phyloP scores from a whole-genome alignment of 345 rosid genomes.

The Moricandia arvensis region DNA sequence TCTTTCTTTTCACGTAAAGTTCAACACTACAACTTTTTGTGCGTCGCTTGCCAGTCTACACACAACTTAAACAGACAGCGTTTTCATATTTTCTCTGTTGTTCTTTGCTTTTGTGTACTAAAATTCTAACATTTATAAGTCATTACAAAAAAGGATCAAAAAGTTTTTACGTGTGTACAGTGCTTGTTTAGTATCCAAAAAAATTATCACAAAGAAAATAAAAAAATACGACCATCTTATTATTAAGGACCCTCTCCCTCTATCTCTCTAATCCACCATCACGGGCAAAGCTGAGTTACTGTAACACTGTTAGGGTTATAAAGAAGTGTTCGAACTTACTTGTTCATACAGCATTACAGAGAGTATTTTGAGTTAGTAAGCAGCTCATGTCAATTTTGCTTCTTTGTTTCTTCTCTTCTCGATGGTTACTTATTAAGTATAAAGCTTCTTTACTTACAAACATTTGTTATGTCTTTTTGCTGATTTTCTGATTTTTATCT shows the following conservation, averaged over 20 bases:
- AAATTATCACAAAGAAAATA: neutral
- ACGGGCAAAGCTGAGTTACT: neutral
- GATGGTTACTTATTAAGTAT: constrained; percentile 60
- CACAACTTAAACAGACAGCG: constrained; percentile 5
- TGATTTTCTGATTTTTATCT: neutral
- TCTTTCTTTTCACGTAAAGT: constrained; percentile 4
- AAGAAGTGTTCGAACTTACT: neutral
- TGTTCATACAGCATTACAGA: neutral
- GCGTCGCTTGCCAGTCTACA: constrained; percentile 27
- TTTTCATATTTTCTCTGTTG: constrained; percentile 22
- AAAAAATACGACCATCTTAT: constrained; percentile 8
- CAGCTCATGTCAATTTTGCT: constrained; percentile 54
- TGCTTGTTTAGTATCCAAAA: constrained; percentile 19
- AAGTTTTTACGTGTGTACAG: neutral
- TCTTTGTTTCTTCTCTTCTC: constrained; percentile 52
- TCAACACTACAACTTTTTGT: constrained; percentile 15
- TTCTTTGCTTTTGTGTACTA: constrained; percentile 14
- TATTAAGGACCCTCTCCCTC: constrained; percentile 6
- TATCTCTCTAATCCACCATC: neutral
- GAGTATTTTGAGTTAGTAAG: neutral
- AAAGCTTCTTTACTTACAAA: constrained; percentile 27
- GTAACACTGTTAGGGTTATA: neutral
- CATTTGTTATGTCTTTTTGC: neutral
- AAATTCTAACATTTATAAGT: constrained; percentile 31
- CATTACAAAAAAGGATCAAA: constrained; percentile 10